phyloP scores from a whole-genome alignment of 441 rosid genomes.

The Hura crepitans region DNA sequence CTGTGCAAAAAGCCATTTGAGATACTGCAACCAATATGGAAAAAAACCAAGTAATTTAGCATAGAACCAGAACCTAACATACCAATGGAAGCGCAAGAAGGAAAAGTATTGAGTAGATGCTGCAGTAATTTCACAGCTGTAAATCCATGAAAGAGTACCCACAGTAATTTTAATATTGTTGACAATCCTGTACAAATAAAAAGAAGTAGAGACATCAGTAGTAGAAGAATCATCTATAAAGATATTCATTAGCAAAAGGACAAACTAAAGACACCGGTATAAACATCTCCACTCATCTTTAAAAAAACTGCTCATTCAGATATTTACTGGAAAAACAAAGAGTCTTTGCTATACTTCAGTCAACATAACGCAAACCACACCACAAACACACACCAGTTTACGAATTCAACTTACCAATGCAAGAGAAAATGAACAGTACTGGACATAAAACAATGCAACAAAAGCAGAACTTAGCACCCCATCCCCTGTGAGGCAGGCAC shows the following conservation, averaged over 20 bases:
- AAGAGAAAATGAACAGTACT: slow-evolving; percentile 50
- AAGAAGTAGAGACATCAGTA: background rate
- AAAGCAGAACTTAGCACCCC: slow-evolving; percentile 45
- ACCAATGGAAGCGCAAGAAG: slow-evolving; percentile 89
- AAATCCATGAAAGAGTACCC: slow-evolving; percentile 78
- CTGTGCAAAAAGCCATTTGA: background rate
- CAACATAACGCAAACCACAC: background rate
- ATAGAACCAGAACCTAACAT: slow-evolving; percentile 19
- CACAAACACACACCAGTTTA: background rate
- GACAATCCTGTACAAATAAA: slow-evolving; percentile 49
- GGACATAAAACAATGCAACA: slow-evolving; percentile 44
- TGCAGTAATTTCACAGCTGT: slow-evolving; percentile 62
- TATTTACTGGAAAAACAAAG: background rate
- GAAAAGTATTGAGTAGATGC: slow-evolving; percentile 68
- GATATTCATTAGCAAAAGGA: background rate
- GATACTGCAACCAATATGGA: background rate
- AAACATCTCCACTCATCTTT: background rate
- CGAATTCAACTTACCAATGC: slow-evolving; percentile 43
- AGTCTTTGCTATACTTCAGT: background rate
- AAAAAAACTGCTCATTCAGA: background rate
- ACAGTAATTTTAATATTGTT: slow-evolving; percentile 45
- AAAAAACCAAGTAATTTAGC: background rate
- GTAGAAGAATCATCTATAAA: background rate
- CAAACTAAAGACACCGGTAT: background rate
- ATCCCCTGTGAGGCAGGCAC: slow-evolving; percentile 26